Evolutionary conservation across 1,139 yeast genomes (phyloP).

Genomic region (Scheffersomyces insectosa): DNA sequence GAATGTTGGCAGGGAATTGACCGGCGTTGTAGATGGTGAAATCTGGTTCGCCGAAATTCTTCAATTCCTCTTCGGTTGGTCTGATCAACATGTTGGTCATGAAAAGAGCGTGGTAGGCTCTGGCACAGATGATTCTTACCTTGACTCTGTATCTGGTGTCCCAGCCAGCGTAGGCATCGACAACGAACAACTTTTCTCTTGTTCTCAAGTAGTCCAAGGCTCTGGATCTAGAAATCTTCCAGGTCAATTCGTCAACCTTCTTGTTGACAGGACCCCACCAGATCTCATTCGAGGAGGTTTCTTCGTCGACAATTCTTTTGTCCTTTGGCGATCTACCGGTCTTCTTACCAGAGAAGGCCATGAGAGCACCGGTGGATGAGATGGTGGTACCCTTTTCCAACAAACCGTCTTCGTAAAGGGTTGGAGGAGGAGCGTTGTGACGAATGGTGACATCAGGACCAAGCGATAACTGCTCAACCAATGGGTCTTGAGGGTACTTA

Average conservation of each 20-base stretch:
- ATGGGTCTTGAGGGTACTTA: slow-evolving; percentile 43
- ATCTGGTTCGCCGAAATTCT: slow-evolving; percentile 93
- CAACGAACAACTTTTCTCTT: slow-evolving; percentile 89
- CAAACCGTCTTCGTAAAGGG: slow-evolving; percentile 92
- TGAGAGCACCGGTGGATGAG: slow-evolving; percentile 90
- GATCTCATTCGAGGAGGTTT: slow-evolving; percentile 74
- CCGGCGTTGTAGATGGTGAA: slow-evolving; percentile 99
- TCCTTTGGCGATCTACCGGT: slow-evolving; percentile 99
- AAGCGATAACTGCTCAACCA: slow-evolving; percentile 46
- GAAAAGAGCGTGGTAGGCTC: slow-evolving; percentile 97
- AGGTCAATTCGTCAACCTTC: slow-evolving; percentile 90
- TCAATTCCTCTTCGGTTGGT: slow-evolving; percentile 88
- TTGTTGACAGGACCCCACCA: slow-evolving; percentile 99
- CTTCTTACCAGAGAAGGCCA: slow-evolving; percentile 94
- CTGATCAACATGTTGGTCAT: slow-evolving; percentile 98
- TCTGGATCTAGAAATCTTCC: slow-evolving; percentile 95
- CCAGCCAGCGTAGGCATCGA: slow-evolving; percentile 99
- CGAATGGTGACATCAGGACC: slow-evolving; percentile 54
- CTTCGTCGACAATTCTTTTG: slow-evolving; percentile 96
- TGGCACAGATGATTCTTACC: slow-evolving; percentile 95
- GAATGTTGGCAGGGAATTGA: slow-evolving; percentile 96
- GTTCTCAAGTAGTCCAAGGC: slow-evolving; percentile 97
- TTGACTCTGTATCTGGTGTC: slow-evolving; percentile 97
- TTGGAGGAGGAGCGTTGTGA: slow-evolving; percentile 93
- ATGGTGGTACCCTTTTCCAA: slow-evolving; percentile 89